Conservation (phyloP, 495 filamentous ascomycete species). For the Daldinia loculata region DNA sequence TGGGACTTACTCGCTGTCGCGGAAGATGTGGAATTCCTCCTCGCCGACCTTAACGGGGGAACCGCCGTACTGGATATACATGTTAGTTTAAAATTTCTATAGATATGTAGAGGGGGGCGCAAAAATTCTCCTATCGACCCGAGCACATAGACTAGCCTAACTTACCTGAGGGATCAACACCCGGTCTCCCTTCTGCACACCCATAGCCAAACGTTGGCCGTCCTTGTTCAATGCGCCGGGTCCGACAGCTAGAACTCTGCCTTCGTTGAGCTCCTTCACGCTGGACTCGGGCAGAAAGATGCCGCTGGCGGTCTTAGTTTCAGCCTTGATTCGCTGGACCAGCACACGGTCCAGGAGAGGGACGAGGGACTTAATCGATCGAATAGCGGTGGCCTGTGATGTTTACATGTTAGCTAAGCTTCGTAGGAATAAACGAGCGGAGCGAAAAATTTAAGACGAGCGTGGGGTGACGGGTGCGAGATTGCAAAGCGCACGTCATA, state of each 20-base stretch:
- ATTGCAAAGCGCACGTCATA: not conserved
- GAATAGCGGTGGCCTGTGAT: constrained; percentile 73
- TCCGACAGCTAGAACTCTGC: constrained; percentile 92
- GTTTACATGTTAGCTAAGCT: not conserved
- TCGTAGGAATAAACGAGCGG: not conserved
- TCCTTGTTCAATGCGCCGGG: constrained; percentile 87
- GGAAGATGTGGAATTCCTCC: constrained; percentile 93
- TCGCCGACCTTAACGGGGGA: constrained; percentile 97
- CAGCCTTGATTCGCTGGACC: constrained; percentile 97
- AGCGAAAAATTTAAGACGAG: not conserved
- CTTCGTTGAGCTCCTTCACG: constrained; percentile 98
- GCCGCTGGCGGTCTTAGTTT: constrained; percentile 92
- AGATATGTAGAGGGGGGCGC: not conserved
- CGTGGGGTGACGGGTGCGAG: not conserved
- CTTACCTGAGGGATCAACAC: constrained; percentile 96
- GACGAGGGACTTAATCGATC: constrained; percentile 92
- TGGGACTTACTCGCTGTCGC: constrained; percentile 88
- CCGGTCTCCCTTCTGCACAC: constrained; percentile 84
- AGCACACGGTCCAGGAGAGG: constrained; percentile 98
- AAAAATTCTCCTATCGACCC: not conserved
- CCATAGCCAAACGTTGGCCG: constrained; percentile 82
- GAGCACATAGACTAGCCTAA: not conserved
- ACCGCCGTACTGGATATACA: constrained; percentile 78
- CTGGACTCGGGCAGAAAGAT: constrained; percentile 97
- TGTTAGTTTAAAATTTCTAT: constrained; percentile 45